These are phyloP conservation scores for Epicoccum sorghinum DNA, from an alignment of 2,329 filamentous ascomycete species.

Conservation along the genomic window DNA sequence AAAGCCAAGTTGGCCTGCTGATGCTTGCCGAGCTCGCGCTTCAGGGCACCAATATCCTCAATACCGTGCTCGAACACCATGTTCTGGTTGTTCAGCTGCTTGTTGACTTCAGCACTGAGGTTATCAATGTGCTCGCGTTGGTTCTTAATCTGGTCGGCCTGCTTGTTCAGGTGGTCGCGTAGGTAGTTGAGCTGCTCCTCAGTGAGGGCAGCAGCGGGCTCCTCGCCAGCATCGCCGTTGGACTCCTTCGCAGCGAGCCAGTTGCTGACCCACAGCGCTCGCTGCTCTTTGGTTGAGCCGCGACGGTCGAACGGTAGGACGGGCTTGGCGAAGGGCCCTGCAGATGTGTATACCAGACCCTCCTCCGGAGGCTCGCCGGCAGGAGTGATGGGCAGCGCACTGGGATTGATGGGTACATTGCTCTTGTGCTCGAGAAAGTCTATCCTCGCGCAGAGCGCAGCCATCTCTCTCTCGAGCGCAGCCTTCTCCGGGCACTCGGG, in stretches of 20 bases:
- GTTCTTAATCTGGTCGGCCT: constrained; percentile 87
- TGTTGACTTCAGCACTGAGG: constrained; percentile 82
- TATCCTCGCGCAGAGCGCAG: constrained; percentile 76
- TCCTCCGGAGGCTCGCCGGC: constrained; percentile 66
- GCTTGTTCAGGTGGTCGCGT: constrained; percentile 88
- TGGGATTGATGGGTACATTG: constrained; percentile 61
- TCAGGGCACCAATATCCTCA: constrained; percentile 86
- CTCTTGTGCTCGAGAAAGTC: constrained; percentile 83
- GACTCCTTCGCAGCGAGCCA: constrained; percentile 62
- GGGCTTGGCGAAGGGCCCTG: constrained; percentile 41
- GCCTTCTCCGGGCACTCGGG: constrained; percentile 76
- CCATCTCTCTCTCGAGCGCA: constrained; percentile 80
- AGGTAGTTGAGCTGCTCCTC: constrained; percentile 85
- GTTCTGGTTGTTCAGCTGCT: constrained; percentile 85
- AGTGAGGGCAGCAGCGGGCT: constrained; percentile 64
- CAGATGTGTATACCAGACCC: constrained; percentile 59
- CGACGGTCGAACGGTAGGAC: constrained; percentile 39
- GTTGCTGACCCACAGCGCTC: constrained; percentile 56
- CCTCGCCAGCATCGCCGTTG: constrained; percentile 53
- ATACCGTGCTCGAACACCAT: constrained; percentile 77
- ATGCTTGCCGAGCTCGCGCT: constrained; percentile 94
- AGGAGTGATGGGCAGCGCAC: constrained; percentile 76
- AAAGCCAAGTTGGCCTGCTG: constrained; percentile 98
- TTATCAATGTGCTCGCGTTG: constrained; percentile 85
- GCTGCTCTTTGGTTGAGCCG: constrained; percentile 44